phyloP scores from a whole-genome alignment of 805 yeast genomes.

The Metschnikowia hibisci region DNA sequence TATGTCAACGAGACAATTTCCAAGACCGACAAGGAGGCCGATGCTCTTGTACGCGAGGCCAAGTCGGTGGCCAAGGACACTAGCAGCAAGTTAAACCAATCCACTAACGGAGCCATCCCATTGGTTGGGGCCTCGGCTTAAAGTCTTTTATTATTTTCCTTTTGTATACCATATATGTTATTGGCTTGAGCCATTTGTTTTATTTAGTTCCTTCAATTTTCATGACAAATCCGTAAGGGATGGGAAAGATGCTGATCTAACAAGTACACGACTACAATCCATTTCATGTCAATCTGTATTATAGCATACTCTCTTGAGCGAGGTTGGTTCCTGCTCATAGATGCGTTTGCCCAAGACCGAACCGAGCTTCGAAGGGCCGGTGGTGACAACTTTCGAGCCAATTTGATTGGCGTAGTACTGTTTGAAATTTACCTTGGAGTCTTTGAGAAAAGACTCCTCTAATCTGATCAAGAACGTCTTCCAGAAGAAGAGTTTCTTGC shows the following conservation, averaged over 20 bases:
- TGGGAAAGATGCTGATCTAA: too few species aligned
- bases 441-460: conserved; percentile 12
- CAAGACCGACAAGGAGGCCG: conserved; percentile 34
- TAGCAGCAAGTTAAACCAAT: conserved; percentile 7
- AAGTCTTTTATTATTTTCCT: neutral
- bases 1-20: conserved; percentile 35
- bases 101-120: conserved; percentile 16
- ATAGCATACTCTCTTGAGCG: conserved; percentile 11
- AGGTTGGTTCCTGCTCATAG: conserved; percentile 8
- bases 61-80: conserved; percentile 7
- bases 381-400: conserved; percentile 17
- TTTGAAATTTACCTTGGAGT: conserved; percentile 15
- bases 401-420: conserved; percentile 21
- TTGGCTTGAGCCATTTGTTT: neutral
- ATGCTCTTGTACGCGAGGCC: conserved; percentile 11
- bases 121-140: conserved; percentile 19
- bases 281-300: too few species aligned
- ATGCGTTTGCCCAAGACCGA: conserved; percentile 16
- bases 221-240: too few species aligned
- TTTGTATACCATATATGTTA: neutral
- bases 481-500: conserved; percentile 16
- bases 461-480: conserved; percentile 15
- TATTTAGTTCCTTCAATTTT: neutral
- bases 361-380: conserved; percentile 10
- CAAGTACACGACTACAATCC: too few species aligned